Evolutionary conservation across 257 asterid genomes (phyloP), one percentile per base, ranked within the genome.

Genomic region (Misopates orontium): DNA sequence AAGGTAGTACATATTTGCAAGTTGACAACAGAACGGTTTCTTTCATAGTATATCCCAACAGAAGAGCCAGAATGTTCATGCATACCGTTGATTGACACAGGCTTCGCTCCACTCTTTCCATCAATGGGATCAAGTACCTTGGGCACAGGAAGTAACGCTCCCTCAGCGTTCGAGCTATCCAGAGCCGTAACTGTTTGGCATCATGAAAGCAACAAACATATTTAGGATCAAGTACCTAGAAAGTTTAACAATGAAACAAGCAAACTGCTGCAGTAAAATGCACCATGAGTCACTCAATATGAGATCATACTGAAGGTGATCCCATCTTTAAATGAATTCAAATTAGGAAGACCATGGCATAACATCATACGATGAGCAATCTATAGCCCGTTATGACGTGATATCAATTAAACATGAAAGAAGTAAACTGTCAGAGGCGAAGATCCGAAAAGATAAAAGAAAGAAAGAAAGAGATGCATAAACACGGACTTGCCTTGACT

Each of bases 81-180:
- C 83, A 68, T 79, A 88, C 96, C 96, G 77, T 75, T 76, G 70
- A 67, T 73, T 60, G 62, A 71, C 48, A 66, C 41, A 7, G 82
- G 76, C 75, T 65, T 65, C 41, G 64, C 65, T 73, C 67, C 81
- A 62, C 75, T 69, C 78, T 76, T 73, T 51, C 36, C 72, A 39
- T 74, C 85, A 32, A 61, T 60, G 51, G 45, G 71, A 68, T 81
- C 83, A 22, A 83, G 63, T 72, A 82, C 77, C 84, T 57, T 86
- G 40, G 95, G 95, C 75, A 83, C 78, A 17, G 96, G 96, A 73
- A 80, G 88, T 67, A 90, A 77, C 1, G 95, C 96, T 74, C 82
- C 92, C 72, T 82, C 96, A 8, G 89, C 78, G 74, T 81, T 86
- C 41, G 97, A 73, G 62, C 92, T 87, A 81, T 93, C 97, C 23